Evolutionary conservation across 2,329 filamentous ascomycete genomes (phyloP), one percentile per base, ranked within the genome.

Genomic region (Neobulgaria alba): DNA sequence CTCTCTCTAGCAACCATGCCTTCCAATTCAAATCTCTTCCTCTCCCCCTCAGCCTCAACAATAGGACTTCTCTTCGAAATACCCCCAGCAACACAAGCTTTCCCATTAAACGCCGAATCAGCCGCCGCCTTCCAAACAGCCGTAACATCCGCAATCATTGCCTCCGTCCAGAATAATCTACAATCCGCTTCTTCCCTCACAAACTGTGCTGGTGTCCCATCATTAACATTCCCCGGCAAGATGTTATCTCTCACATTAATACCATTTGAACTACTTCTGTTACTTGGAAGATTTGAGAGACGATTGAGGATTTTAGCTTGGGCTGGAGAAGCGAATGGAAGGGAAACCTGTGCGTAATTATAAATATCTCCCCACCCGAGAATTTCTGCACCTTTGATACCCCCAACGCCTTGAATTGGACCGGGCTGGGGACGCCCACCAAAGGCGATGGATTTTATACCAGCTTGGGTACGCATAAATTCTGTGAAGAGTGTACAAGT

Each of bases 321-420:
- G 26, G 45, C 41, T 2, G 45, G 33, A 10, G 45, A 39, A 9
- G 36, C 36, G 1, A 19, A 39, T 12, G 10, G 3, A n/a, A 46
- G 34, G 1, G 51, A 48, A 3, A 8, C 4, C 32, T 53, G 44
- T 1, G 47, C 52, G 12, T 47, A 37, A 20, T 12, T 10, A 26
- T 50, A 49, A 23, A 58, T 51, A 15, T 43, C 39, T 1, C 17
- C 7, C 18, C 45, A 58, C 3, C 10, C 12, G n/a, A 47, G 23
- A 15, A 51, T 55, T 43, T 70, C 64, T 0, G 63, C 62, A 21
- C 79, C 80, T 52, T 80, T 77, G 35, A 76, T 70, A n/a, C 79
- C 80, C n/a, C 79, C 77, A 14, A 81, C 66, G 3, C 67, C 70
- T 62, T 82, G 76, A 63, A 80, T 82, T 1, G 71, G 68, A 0